Percentiles rank a stretch among this genome's conserved stretches.
Conservation (phyloP, 176 grass and related monocot species). For the Coix lacrymajobi region DNA sequence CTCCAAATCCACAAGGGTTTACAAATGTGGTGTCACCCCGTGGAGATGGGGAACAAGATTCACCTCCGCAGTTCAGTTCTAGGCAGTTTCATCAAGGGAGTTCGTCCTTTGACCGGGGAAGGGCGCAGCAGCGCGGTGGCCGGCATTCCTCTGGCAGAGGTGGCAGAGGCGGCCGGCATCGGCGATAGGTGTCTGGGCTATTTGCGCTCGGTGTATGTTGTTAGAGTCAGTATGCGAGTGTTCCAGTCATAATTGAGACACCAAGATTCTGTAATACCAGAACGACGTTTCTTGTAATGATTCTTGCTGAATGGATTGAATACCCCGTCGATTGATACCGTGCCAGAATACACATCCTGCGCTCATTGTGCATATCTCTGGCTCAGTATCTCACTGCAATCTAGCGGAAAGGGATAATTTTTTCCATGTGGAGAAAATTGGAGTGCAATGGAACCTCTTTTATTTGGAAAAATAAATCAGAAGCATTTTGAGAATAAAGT, state of each 20-base stretch:
- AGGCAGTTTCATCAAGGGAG: slow-evolving; percentile 49
- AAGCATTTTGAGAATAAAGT: neutral
- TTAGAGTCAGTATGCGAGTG: neutral
- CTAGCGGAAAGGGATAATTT: neutral
- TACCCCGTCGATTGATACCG: neutral
- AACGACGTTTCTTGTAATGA: neutral
- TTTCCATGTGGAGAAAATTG: neutral
- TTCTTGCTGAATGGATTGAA: neutral
- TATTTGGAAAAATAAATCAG: neutral
- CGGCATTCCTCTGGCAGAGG: slow-evolving; percentile 47
- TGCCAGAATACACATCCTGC: neutral
- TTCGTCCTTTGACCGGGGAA: slow-evolving; percentile 45
- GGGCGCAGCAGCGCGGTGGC: slow-evolving; percentile 42
- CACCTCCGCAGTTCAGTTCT: slow-evolving; percentile 27
- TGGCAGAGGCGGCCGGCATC: slow-evolving; percentile 20
- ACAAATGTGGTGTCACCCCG: neutral
- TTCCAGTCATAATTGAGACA: neutral
- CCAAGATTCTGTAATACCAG: neutral
- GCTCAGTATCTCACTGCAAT: neutral
- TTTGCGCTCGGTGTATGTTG: neutral
- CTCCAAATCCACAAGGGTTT: slow-evolving; percentile 24
- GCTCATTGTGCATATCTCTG: neutral
- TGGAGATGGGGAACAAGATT: slow-evolving; percentile 4
- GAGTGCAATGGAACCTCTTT: neutral
- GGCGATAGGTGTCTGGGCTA: slow-evolving; percentile 14